Base-by-base conservation (phyloP, 2,329 filamentous ascomycete species). In the Fonsecaea nubica region DNA sequence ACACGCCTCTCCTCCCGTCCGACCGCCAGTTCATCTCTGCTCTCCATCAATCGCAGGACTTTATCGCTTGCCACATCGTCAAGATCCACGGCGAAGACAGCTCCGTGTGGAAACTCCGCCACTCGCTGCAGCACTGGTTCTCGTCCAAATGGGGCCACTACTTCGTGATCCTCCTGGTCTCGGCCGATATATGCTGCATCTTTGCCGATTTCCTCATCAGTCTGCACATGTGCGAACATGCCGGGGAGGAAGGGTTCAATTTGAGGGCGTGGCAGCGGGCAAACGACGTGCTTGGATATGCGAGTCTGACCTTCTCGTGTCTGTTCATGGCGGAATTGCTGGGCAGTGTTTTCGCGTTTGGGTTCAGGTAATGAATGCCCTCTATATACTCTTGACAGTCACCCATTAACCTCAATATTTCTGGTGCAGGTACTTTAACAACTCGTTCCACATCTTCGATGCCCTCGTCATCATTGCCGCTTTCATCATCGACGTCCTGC, bases 251-350 rank as follows among this genome's bases (percentile, higher is more conserved):
- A 63, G 59, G 59, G 35, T 71, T 74, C 36, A 68, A 73, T 61
- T 48, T 53, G 38, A 52, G 55, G 6, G 52, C 64, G 33, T 80
- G 78, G 76, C 72, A 76, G 56, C 72, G 75, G 55, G 78, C 79
- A 2, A 73, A 80, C 30, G 74, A 80, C 9, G 80, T 75, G 0
- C 77, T 91, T 48, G 82, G 82, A 12, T 78, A 82, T 2, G 77
- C 85, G 38, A 85, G 86, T 5, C 76, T 90, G 53, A 79, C 85
- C 1, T 87, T 91, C 74, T 89, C 86, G 63, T 86, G 82, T 70
- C 73, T 90, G 33, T 92, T 92, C 74, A 81, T 91, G 80, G 71
- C 83, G 0, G 90, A 92, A 77, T 76, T 91, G 75, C 62, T 84
- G 9, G 77, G 84, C 2, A 85, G 83, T 35, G 76, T 90, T 2